Evolutionary conservation across 176 grass and related monocot species (phyloP).

Genomic region (Carex parvula): DNA sequence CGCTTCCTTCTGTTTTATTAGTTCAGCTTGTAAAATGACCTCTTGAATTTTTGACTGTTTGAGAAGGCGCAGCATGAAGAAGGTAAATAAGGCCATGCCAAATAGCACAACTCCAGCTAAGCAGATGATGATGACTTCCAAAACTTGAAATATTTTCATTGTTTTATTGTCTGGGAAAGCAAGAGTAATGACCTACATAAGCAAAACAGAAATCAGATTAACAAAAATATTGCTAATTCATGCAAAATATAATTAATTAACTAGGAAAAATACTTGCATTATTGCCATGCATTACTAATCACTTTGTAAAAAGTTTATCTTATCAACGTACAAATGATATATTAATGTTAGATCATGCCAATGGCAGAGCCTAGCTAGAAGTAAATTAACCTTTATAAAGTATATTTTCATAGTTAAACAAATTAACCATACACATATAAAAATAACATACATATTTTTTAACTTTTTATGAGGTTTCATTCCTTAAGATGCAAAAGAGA

Average conservation of each 20-base stretch:
- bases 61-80: not conserved
- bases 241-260: not conserved
- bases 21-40: constrained; percentile 35
- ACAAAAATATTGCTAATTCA: not conserved
- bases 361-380: no score
- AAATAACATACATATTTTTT: no score
- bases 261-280: not conserved
- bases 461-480: no score
- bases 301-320: not conserved
- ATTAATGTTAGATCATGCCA: no score
- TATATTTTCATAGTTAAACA: not conserved
- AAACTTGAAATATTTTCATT: constrained; percentile 4
- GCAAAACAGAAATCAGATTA: not conserved
- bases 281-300: not conserved
- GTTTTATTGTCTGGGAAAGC: constrained; percentile 3
- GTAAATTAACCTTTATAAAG: not conserved
- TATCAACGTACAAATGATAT: no score
- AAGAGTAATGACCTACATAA: constrained; percentile 10
- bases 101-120: not conserved
- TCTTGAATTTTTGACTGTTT: constrained; percentile 30
- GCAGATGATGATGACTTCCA: constrained; percentile 1
- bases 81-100: not conserved
- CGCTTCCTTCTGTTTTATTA: constrained; percentile 57
- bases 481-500: no score
- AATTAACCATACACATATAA: not conserved